A percentile compares a stretch with the other conserved stretches of the same genome.
Conservation (phyloP, 495 filamentous ascomycete genomes). For the Astrothelium macrocarpum region DNA sequence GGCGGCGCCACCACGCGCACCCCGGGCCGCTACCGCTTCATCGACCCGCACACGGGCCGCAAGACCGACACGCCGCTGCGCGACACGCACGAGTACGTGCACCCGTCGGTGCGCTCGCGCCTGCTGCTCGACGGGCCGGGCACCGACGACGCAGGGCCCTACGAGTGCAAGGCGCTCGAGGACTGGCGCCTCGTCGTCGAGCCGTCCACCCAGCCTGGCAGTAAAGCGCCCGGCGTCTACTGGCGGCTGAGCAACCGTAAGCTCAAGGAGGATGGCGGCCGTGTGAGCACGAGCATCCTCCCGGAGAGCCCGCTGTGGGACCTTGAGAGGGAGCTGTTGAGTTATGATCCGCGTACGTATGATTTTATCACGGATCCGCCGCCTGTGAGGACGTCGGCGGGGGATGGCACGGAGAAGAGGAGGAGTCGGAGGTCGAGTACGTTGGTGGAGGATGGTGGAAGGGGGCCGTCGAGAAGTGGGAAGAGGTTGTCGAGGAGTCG, state of each 20-base stretch:
- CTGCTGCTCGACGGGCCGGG: constrained; percentile 46
- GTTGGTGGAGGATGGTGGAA: not conserved
- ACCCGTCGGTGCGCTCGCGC: constrained; percentile 50
- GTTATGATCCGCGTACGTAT: constrained; percentile 27
- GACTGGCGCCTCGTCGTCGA: constrained; percentile 37
- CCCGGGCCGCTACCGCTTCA: constrained; percentile 49
- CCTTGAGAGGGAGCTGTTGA: constrained; percentile 28
- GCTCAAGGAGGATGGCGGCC: constrained; percentile 11
- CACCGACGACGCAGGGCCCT: constrained; percentile 44
- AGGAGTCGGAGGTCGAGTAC: not conserved
- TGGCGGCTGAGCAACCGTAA: constrained; percentile 24
- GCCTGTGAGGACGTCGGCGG: not conserved
- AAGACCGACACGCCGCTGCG: constrained; percentile 38
- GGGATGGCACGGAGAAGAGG: constrained; percentile 2
- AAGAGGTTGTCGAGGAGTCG: not conserved
- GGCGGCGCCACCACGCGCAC: constrained; percentile 44
- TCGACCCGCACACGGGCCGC: constrained; percentile 41
- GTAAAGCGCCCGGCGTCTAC: constrained; percentile 23
- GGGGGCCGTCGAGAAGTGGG: not conserved
- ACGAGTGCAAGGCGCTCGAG: constrained; percentile 43
- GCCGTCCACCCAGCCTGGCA: constrained; percentile 18
- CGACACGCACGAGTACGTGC: constrained; percentile 56
- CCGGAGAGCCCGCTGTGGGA: constrained; percentile 32
- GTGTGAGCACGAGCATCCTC: constrained; percentile 21
- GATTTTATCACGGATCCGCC: constrained; percentile 29